These are phyloP conservation scores for Aspergillus leporis DNA, from an alignment of 495 filamentous ascomycete species.

Conservation along the genomic window DNA sequence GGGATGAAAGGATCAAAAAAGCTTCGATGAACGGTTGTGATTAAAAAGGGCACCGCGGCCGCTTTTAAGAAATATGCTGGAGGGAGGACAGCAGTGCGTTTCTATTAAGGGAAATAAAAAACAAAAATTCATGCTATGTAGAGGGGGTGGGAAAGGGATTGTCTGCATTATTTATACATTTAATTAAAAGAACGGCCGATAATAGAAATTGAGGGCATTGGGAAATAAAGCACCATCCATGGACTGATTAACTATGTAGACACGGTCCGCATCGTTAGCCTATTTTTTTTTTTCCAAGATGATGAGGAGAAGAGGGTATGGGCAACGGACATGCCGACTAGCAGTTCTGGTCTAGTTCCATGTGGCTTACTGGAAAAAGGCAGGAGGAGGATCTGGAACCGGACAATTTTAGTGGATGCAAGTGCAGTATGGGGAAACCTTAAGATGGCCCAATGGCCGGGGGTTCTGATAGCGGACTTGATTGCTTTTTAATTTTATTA, in stretches of 20 bases:
- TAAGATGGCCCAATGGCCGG: not conserved
- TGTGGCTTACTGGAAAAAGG: slow-evolving; percentile 3
- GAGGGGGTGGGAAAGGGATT: not conserved
- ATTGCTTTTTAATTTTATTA: slow-evolving; percentile 3
- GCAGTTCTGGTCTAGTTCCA: slow-evolving; percentile 1
- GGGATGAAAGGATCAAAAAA: not conserved
- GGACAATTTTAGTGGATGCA: slow-evolving; percentile 1
- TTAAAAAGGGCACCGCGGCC: not conserved
- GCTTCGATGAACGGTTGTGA: not conserved
- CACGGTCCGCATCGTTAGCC: not conserved
- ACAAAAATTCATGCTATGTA: not conserved
- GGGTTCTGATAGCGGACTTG: not conserved
- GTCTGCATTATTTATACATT: not conserved
- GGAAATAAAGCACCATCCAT: not conserved
- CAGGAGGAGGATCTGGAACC: slow-evolving; percentile 1
- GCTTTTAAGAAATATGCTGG: not conserved
- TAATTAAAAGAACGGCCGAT: not conserved
- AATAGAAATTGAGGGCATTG: not conserved
- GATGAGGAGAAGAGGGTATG: not conserved
- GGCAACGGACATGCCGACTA: slow-evolving; percentile 1
- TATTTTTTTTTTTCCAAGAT: not conserved
- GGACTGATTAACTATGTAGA: not conserved
- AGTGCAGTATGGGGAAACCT: slow-evolving; percentile 5
- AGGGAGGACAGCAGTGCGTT: not conserved
- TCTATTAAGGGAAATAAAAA: not conserved